Evolutionary conservation across 2,329 filamentous ascomycete species (phyloP).

Genomic region (Aspergillus puulaauensis): DNA sequence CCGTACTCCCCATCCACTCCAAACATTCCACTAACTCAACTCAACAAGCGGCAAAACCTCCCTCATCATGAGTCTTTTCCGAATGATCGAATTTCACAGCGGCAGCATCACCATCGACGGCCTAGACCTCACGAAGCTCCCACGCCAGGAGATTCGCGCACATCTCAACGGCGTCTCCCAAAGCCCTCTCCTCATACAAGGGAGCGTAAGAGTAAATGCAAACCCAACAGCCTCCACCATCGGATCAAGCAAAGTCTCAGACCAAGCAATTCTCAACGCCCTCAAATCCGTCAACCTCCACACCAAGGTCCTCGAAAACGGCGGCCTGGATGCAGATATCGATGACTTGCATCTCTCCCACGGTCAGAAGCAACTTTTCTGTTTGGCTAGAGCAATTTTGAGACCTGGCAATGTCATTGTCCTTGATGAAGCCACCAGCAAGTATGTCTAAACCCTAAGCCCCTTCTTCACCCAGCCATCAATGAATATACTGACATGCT

Average conservation of each 20-base stretch:
- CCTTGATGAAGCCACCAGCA: conserved; percentile 41
- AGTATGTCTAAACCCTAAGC: conserved; percentile 1
- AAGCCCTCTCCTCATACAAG: conserved; percentile 44
- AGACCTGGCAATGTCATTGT: conserved; percentile 45
- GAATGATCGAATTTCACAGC: conserved; percentile 41
- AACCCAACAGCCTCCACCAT: conserved; percentile 32
- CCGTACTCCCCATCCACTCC: neutral
- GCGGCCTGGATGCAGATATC: conserved; percentile 44
- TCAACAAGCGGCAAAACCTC: conserved; percentile 43
- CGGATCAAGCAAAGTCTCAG: conserved; percentile 19
- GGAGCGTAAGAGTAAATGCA: conserved; percentile 40
- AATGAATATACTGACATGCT: conserved; percentile 12
- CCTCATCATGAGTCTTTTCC: conserved; percentile 42
- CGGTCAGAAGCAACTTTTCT: conserved; percentile 66
- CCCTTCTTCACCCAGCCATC: neutral
- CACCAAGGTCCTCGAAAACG: conserved; percentile 38
- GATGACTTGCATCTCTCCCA: conserved; percentile 52
- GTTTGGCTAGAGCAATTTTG: conserved; percentile 60
- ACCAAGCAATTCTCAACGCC: conserved; percentile 36
- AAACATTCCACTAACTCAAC: neutral
- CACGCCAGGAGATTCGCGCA: conserved; percentile 40
- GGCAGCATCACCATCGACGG: conserved; percentile 46
- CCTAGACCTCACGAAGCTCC: conserved; percentile 40
- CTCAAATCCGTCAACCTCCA: conserved; percentile 40
- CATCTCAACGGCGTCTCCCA: conserved; percentile 46